Percentiles rank a stretch among this genome's conserved stretches.
Evolutionary conservation across 495 filamentous ascomycete species (phyloP).

Genomic region (Ascodesmis nigricans): DNA sequence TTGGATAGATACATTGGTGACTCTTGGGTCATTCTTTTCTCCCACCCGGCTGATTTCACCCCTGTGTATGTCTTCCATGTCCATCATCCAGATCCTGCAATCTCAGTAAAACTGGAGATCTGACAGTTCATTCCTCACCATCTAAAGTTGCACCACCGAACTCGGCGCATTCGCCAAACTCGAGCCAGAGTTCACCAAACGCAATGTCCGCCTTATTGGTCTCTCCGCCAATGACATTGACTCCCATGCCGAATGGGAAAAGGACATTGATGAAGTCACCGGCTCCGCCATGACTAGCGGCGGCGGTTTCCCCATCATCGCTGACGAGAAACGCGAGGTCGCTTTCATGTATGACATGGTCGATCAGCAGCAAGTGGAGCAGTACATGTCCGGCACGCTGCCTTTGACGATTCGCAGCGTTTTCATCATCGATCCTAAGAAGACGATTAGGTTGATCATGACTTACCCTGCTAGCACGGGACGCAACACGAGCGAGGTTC

Average conservation of each 20-base stretch:
- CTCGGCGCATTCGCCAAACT: slow-evolving; percentile 92
- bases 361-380: slow-evolving; percentile 21
- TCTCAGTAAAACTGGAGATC: too few species aligned
- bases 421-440: slow-evolving; percentile 46
- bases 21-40: slow-evolving; percentile 45
- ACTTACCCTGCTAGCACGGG: slow-evolving; percentile 46
- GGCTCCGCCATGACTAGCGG: slow-evolving; percentile 22
- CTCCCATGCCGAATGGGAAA: slow-evolving; percentile 57
- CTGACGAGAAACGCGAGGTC: slow-evolving; percentile 41
- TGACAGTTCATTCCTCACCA: too few species aligned
- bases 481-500: slow-evolving; percentile 41
- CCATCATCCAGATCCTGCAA: too few species aligned
- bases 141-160: slow-evolving; percentile 63
- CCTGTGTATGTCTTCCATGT: slow-evolving; percentile 27
- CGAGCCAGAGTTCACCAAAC: slow-evolving; percentile 85
- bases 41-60: slow-evolving; percentile 49
- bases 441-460: slow-evolving; percentile 43
- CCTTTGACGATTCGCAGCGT: slow-evolving; percentile 47
- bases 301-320: slow-evolving; percentile 39
- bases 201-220: slow-evolving; percentile 87
- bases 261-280: slow-evolving; percentile 86
- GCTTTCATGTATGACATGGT: slow-evolving; percentile 50
- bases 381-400: slow-evolving; percentile 18
- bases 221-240: slow-evolving; percentile 62
- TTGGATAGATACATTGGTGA: slow-evolving; percentile 29